These are phyloP conservation scores for Sicyos edulis DNA, from an alignment of 306 rosid genomes.

Conservation along the genomic window DNA sequence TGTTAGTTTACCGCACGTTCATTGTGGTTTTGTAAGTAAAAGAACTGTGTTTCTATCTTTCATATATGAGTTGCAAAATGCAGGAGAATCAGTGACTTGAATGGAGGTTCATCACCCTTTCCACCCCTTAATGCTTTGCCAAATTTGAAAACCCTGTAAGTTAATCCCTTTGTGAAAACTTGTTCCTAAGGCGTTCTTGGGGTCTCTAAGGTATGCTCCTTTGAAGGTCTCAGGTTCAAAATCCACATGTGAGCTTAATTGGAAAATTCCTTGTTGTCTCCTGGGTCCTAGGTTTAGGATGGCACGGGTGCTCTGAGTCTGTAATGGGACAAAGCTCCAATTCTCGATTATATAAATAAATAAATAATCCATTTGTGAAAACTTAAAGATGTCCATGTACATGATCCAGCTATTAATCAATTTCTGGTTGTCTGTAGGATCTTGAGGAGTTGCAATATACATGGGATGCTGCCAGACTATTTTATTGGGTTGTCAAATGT, in stretches of 20 bases:
- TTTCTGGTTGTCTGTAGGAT: constrained; percentile 36
- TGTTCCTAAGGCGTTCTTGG: too few relatives aligned
- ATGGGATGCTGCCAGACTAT: constrained; percentile 39
- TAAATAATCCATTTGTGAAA: too few relatives aligned
- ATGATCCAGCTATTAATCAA: constrained; percentile 1
- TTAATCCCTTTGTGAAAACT: constrained; percentile 14
- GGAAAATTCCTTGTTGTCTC: too few relatives aligned
- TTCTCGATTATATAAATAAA: too few relatives aligned
- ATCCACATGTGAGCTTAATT: too few relatives aligned
- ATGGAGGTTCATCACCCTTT: constrained; percentile 39
- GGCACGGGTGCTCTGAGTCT: too few relatives aligned
- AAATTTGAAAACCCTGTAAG: constrained; percentile 38
- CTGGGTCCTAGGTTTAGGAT: too few relatives aligned
- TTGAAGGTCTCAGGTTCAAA: too few relatives aligned
- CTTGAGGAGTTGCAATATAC: constrained; percentile 63
- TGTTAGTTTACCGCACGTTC: constrained; percentile 40
- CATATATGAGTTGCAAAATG: constrained; percentile 20
- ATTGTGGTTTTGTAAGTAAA: not conserved
- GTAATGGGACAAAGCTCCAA: too few relatives aligned
- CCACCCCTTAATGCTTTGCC: constrained; percentile 38
- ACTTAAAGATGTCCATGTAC: not conserved
- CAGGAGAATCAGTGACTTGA: constrained; percentile 77
- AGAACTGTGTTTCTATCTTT: not conserved
- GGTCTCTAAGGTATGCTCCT: too few relatives aligned
- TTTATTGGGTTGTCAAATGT: constrained; percentile 28